phyloP scores from a whole-genome alignment of 2,329 filamentous ascomycete genomes.

The Boeremia lycopersici region DNA sequence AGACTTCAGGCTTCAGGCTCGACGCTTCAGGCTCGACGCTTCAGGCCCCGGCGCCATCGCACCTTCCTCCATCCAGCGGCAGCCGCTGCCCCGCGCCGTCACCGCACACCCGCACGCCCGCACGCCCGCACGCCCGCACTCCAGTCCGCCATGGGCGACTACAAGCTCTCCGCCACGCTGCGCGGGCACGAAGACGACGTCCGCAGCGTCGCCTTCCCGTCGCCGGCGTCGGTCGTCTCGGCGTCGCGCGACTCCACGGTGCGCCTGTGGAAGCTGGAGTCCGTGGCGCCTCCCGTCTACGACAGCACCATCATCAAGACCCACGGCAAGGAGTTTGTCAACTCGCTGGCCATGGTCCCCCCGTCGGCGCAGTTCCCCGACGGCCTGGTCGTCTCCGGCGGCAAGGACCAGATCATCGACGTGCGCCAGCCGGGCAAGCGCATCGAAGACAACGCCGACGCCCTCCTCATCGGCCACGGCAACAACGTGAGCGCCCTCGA shows the following conservation, averaged over 20 bases:
- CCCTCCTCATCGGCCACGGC: conserved; percentile 82
- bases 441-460: conserved; percentile 78
- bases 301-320: conserved; percentile 76
- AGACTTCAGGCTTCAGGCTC: too few relatives aligned
- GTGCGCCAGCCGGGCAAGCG: conserved; percentile 73
- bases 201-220: conserved; percentile 81
- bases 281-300: conserved; percentile 70
- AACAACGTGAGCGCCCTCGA: conserved; percentile 89
- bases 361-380: conserved; percentile 72
- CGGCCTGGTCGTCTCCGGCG: conserved; percentile 84
- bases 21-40: conserved; percentile 17
- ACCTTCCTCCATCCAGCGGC: conserved; percentile 21
- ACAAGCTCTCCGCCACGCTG: conserved; percentile 91
- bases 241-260: conserved; percentile 92
- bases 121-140: neutral
- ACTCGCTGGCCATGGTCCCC: conserved; percentile 77
- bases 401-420: conserved; percentile 92
- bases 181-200: conserved; percentile 94
- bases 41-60: conserved; percentile 11
- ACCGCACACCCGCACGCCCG: conserved; percentile 16
- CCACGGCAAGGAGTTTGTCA: conserved; percentile 85
- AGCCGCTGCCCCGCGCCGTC: conserved; percentile 30
- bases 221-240: conserved; percentile 74
- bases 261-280: conserved; percentile 77
- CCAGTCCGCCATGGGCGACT: conserved; percentile 68